Base-by-base conservation (phyloP, 108 stramenopile species). In the Pelagomonas calceolata region DNA sequence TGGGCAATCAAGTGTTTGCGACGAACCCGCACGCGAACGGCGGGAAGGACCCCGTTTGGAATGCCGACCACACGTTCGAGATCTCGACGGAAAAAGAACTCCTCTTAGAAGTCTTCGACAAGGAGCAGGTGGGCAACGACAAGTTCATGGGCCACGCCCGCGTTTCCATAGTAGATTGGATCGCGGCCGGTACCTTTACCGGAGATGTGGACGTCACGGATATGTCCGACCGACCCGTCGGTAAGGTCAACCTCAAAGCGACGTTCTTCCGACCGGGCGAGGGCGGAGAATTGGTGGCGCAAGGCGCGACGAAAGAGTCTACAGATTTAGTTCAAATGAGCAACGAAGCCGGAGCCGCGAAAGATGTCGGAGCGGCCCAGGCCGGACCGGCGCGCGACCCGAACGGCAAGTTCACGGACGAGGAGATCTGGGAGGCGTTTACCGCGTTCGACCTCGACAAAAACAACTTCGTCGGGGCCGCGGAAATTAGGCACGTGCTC, bases 1-100 rank as follows among this genome's bases (percentile, higher is more conserved):
- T 90, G 12, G 90, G 90, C 30, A 71, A 73, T 29, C 85, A 78
- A 60, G 83, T 82, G 30, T 74, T 67, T 35, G n/a, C 44, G 34
- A 88, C 86, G 16, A 73, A 83, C 76, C 78, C 81, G 34, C 83
- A 87, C 74, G 68, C 66, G 45, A 75, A 84, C 65, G 91, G 89
- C 31, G 91, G 91, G 39, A 91, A 89, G 74, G 84, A 86, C 39
- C 89, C 89, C 30, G 76, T 89, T 37, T 90, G 89, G 89, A 86
- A 89, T 30, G 86, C 88, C 71, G 86, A 85, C 74, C 89, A 88
- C 73, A 86, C 86, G 33, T 91, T 88, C 74, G 87, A 91, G 39
- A 90, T 91, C 15, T 84, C 79, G 29, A 90, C 85, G 35, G 88
- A 91, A 74, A 85, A 86, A 76, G 87, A 89, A 32, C 67, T 89